Evolutionary conservation across 768 basidiomycete species (phyloP).

Genomic region (Boletellus emodensis): DNA sequence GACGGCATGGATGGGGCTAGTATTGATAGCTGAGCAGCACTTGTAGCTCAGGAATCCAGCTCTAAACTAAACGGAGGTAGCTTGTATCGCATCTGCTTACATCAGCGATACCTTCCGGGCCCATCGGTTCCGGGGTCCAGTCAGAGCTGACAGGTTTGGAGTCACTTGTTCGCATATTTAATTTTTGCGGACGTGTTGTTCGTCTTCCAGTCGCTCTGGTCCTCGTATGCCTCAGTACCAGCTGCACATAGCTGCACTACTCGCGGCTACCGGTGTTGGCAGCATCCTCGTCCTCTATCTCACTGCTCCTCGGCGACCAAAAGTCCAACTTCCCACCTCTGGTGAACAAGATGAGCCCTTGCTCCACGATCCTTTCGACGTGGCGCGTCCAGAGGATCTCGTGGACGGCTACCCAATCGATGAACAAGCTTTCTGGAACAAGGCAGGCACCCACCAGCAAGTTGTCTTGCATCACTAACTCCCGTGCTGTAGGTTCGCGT

Average conservation of each 20-base stretch:
- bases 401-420: constrained; percentile 65
- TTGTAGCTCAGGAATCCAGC: no score
- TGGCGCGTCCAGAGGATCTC: constrained; percentile 68
- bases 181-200: not conserved
- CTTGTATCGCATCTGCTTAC: no score
- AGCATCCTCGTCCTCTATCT: constrained; percentile 45
- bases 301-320: constrained; percentile 41
- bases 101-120: no score
- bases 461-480: not conserved
- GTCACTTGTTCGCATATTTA: constrained; percentile 1
- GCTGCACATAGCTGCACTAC: constrained; percentile 46
- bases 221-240: constrained; percentile 57
- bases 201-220: not conserved
- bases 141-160: not conserved
- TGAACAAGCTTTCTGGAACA: constrained; percentile 56
- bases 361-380: constrained; percentile 57
- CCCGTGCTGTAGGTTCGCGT: constrained; percentile 46
- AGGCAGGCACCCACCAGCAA: constrained; percentile 33
- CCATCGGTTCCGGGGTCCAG: constrained; percentile 6
- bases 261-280: constrained; percentile 40
- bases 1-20: no score
- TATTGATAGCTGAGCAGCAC: no score
- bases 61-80: no score
- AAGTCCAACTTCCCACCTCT: constrained; percentile 45
- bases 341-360: constrained; percentile 24